Evolutionary conservation across 2,329 filamentous ascomycete genomes (phyloP).

Genomic region (Nothophoma quercina): DNA sequence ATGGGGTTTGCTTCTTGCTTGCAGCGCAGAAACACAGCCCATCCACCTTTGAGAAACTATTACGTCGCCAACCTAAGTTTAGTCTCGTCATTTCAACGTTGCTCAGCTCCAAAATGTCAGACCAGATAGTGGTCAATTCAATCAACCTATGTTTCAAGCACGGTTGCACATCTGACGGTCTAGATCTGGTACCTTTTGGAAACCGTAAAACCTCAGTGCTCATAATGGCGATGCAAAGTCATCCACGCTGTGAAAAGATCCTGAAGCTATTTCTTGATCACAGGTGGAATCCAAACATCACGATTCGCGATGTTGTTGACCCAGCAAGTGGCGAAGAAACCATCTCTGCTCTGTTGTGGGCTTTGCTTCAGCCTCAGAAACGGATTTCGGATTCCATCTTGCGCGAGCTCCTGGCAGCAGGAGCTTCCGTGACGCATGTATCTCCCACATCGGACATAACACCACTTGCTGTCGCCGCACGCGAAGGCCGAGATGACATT

Average conservation of each 20-base stretch:
- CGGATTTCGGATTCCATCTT: conserved; percentile 67
- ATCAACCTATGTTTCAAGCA: conserved; percentile 65
- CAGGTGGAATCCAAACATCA: conserved; percentile 51
- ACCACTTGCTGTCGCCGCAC: conserved; percentile 67
- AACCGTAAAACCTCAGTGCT: conserved; percentile 28
- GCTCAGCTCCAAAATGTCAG: conserved; percentile 60
- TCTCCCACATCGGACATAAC: conserved; percentile 62
- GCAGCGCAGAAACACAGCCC: conserved; percentile 34
- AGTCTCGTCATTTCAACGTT: conserved; percentile 65
- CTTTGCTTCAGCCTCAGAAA: conserved; percentile 69
- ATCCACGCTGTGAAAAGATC: conserved; percentile 34
- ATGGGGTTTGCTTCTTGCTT: conserved; percentile 42
- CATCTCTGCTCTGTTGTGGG: conserved; percentile 67
- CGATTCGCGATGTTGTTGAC: conserved; percentile 54
- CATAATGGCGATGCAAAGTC: conserved; percentile 35
- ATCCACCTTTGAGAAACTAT: conserved; percentile 35
- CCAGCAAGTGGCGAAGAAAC: conserved; percentile 61
- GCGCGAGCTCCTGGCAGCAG: conserved; percentile 62
- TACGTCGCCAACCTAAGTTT: conserved; percentile 56
- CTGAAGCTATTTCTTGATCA: conserved; percentile 30
- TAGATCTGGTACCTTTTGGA: conserved; percentile 20
- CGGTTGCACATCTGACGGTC: conserved; percentile 33
- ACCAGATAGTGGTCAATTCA: conserved; percentile 54
- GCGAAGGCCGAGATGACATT: conserved; percentile 63
- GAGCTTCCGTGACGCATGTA: conserved; percentile 66